These are phyloP conservation scores for Epichloe typhina DNA, from an alignment of 2,329 filamentous ascomycete genomes.

Conservation along the genomic window DNA sequence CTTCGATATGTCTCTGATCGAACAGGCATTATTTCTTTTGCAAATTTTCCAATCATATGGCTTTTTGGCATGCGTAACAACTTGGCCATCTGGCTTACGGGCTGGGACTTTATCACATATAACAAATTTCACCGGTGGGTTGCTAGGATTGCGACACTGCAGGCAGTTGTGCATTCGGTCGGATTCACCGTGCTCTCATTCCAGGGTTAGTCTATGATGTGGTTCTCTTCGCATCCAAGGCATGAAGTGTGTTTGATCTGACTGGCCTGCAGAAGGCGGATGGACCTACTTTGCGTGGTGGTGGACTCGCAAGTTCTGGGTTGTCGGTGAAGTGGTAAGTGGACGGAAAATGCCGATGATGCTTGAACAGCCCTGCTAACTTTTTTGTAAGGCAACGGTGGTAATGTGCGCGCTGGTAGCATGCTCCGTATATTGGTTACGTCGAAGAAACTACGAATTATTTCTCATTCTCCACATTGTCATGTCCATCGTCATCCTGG, in stretches of 20 bases:
- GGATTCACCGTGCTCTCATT: constrained; percentile 39
- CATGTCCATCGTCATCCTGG: constrained; percentile 34
- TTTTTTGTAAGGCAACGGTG: constrained; percentile 26
- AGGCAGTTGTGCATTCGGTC: constrained; percentile 50
- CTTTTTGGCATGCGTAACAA: constrained; percentile 57
- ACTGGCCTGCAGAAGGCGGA: constrained; percentile 20
- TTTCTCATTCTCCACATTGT: constrained; percentile 38
- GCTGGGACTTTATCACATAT: constrained; percentile 55
- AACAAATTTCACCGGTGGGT: constrained; percentile 57
- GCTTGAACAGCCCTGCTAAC: background rate
- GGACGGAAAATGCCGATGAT: background rate
- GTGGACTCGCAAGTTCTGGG: constrained; percentile 34
- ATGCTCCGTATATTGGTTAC: constrained; percentile 37
- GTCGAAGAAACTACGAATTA: constrained; percentile 37
- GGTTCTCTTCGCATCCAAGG: background rate
- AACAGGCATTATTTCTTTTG: constrained; percentile 49
- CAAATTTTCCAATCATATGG: constrained; percentile 52
- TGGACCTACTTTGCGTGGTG: constrained; percentile 23
- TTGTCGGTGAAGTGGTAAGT: constrained; percentile 31
- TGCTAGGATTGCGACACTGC: constrained; percentile 46
- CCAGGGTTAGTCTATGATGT: constrained; percentile 12
- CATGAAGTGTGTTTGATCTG: background rate
- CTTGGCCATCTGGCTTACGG: constrained; percentile 50
- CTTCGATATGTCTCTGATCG: constrained; percentile 48
- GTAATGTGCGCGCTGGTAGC: constrained; percentile 31